Evolutionary conservation across 2,329 filamentous ascomycete species (phyloP), one percentile per base, ranked within the genome.

Genomic region (Colletotrichum sp.): DNA sequence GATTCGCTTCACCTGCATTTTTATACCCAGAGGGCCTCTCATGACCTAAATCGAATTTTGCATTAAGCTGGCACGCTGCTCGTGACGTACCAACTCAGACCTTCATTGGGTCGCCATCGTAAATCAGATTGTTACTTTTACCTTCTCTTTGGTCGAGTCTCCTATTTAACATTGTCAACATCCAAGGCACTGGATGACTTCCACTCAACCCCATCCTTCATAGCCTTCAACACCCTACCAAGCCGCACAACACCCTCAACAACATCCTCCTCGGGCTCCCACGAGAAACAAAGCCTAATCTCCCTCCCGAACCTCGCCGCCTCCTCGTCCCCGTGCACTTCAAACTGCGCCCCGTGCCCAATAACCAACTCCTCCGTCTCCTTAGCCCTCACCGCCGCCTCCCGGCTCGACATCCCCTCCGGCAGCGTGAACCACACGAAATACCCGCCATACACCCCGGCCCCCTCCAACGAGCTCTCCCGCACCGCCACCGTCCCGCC

Each of bases 351-450:
- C 5, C 95, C 95, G 26, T 90, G 87, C 28, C 93, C 94, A 26
- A 97, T 87, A 30, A 92, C 88, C 72, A 98, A 83, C 63, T 92
- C 91, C 82, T 94, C 93, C 71, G 93, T 90, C 26, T 87, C 84
- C 80, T 89, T 85, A 18, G 93, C 93, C 52, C 87, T 86, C 79
- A 88, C 84, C 8, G 91, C 90, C 36, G 95, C 86, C 9, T 89
- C 87, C 36, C 85, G 92, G 10, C 88, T 86, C 70, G 93, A 85
- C 4, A 86, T 60, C 71, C 77, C 83, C 3, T 82, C 77, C 0
- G 93, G 92, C 6, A 98, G 83, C 2, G 87, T 88, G 30, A 98
- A 84, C 95, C 95, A 98, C 64, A 98, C 87, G 82, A 98, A 98
- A 82, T 96, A 98, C 0, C 96, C 96, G 0, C 96, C 96, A 34